Evolutionary conservation across 225 moss, liverwort and hornwort species (phyloP).

Genomic region (Climacium dendroides): DNA sequence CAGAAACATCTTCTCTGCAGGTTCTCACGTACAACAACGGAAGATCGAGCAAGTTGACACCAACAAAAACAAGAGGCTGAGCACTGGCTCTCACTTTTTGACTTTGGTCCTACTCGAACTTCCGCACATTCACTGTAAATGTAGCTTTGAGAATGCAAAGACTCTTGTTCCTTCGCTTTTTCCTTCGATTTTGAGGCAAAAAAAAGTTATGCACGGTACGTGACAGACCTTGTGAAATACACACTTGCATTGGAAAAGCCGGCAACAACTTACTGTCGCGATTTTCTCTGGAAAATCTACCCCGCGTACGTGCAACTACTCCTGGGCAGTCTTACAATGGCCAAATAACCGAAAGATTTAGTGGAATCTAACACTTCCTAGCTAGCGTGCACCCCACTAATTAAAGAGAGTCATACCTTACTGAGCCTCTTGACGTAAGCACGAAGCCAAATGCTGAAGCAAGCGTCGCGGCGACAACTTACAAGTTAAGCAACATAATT

Average conservation of each 20-base stretch:
- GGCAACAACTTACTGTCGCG: not conserved
- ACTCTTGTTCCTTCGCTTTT: not conserved
- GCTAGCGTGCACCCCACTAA: not conserved
- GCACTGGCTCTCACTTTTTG: not conserved
- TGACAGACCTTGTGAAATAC: not conserved
- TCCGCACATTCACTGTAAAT: not conserved
- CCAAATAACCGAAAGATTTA: not conserved
- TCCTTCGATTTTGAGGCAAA: not conserved
- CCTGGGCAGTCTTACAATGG: not conserved
- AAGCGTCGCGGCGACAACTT: too few relatives aligned
- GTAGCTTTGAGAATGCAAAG: not conserved
- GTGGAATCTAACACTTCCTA: not conserved
- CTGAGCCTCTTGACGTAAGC: not conserved
- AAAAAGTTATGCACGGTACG: not conserved
- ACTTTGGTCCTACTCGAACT: too few relatives aligned
- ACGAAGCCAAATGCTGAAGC: not conserved
- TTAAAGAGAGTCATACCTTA: too few relatives aligned
- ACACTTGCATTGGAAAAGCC: not conserved
- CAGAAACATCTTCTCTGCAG: not conserved
- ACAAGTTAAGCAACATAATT: too few relatives aligned
- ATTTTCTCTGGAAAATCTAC: too few relatives aligned
- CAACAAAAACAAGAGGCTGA: not conserved
- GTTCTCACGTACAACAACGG: not conserved
- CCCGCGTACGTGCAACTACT: too few relatives aligned
- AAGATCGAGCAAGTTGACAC: not conserved